These are phyloP conservation scores for Ogataea thermomethanolica DNA, from an alignment of 805 yeast genomes.

Conservation along the genomic window DNA sequence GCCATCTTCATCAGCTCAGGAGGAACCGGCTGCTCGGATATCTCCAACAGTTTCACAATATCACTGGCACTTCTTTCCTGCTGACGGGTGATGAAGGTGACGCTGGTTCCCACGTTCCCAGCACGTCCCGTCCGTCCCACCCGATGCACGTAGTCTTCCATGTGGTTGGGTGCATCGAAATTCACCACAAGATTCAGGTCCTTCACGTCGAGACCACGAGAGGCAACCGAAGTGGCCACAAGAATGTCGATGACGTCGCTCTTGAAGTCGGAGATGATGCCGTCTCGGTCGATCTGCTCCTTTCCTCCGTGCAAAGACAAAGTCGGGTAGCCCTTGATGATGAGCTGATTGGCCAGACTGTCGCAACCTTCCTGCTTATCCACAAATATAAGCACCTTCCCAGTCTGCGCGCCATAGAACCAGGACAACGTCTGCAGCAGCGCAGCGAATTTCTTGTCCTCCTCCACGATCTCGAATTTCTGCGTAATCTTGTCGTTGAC, in stretches of 20 bases:
- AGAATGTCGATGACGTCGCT: conserved; percentile 58
- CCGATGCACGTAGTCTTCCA: conserved; percentile 95
- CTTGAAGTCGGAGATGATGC: conserved; percentile 68
- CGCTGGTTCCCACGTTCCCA: conserved; percentile 64
- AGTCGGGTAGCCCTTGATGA: conserved; percentile 52
- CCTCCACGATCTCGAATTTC: conserved; percentile 56
- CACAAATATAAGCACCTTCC: conserved; percentile 74
- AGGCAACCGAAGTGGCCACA: conserved; percentile 91
- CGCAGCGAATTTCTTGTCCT: conserved; percentile 52
- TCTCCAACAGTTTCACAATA: conserved; percentile 61
- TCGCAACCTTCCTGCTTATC: conserved; percentile 91
- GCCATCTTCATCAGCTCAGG: conserved; percentile 49
- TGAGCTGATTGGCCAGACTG: conserved; percentile 50
- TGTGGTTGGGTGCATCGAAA: conserved; percentile 76
- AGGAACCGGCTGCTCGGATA: conserved; percentile 56
- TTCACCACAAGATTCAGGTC: conserved; percentile 77
- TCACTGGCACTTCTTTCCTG: conserved; percentile 68
- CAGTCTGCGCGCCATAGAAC: conserved; percentile 32
- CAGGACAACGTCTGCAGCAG: conserved; percentile 55
- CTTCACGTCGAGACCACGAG: conserved; percentile 93
- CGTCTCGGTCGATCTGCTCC: conserved; percentile 77
- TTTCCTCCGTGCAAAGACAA: conserved; percentile 88
- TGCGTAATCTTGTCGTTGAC: conserved; percentile 83
- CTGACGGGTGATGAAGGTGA: conserved; percentile 62
- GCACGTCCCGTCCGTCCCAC: conserved; percentile 97